Conservation (phyloP, 805 yeast species). For the Nakazawaea laoshanensis region DNA sequence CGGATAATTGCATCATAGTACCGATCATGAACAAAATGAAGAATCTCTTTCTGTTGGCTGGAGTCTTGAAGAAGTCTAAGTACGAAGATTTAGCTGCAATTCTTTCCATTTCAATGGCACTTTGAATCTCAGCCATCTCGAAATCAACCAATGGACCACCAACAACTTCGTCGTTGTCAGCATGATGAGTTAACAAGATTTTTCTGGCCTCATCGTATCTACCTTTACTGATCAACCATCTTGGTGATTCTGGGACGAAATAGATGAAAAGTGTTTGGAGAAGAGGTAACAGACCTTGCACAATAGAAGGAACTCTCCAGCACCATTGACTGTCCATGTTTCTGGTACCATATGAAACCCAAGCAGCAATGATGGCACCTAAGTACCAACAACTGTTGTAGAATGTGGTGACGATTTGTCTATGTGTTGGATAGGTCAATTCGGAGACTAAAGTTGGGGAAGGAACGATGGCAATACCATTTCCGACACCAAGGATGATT, state of each 20-base stretch:
- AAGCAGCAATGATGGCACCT: constrained; percentile 38
- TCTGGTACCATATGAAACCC: constrained; percentile 35
- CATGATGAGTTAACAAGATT: constrained; percentile 27
- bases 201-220: constrained; percentile 25
- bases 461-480: constrained; percentile 30
- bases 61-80: constrained; percentile 26
- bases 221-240: constrained; percentile 29
- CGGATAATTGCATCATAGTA: constrained; percentile 30
- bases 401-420: constrained; percentile 32
- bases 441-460: constrained; percentile 44
- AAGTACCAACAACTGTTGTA: constrained; percentile 32
- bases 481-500: constrained; percentile 40
- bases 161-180: constrained; percentile 22
- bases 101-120: constrained; percentile 29
- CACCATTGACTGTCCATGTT: constrained; percentile 24
- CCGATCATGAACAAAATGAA: constrained; percentile 22
- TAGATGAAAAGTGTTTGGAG: constrained; percentile 27
- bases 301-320: constrained; percentile 48
- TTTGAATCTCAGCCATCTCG: constrained; percentile 27
- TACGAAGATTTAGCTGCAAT: constrained; percentile 21
- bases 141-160: constrained; percentile 21
- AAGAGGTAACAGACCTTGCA: constrained; percentile 41
- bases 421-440: constrained; percentile 37
- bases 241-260: constrained; percentile 36
- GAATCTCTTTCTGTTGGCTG: constrained; percentile 30